Evolutionary conservation across 108 stramenopile species (phyloP).

Genomic region (Nitzschia sp.): DNA sequence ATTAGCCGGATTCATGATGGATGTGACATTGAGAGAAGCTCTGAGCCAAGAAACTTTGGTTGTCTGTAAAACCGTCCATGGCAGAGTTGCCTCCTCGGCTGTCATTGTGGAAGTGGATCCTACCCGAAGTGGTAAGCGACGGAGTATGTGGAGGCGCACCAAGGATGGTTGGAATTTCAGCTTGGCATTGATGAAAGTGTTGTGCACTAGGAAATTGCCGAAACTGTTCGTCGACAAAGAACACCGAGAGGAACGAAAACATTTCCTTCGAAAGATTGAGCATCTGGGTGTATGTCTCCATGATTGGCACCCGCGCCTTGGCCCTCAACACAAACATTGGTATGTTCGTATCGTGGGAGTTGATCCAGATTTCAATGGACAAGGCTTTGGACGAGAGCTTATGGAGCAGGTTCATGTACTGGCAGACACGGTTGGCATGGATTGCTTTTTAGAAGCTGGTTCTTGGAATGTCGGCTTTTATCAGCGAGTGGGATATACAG

Average conservation of each 20-base stretch:
- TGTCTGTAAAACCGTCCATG: background rate
- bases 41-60: background rate
- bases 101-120: constrained; percentile 1
- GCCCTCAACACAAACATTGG: constrained; percentile 14
- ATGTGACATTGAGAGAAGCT: background rate
- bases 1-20: background rate
- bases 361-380: constrained; percentile 18
- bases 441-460: constrained; percentile 15
- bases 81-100: constrained; percentile 4
- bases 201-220: background rate
- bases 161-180: background rate
- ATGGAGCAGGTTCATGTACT: constrained; percentile 6
- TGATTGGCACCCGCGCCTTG: constrained; percentile 2
- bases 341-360: constrained; percentile 8
- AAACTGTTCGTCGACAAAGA: constrained; percentile 1
- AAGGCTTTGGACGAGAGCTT: constrained; percentile 11
- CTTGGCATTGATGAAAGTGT: background rate
- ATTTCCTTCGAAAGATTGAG: background rate
- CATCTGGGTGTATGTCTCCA: background rate
- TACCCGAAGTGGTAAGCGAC: background rate
- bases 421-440: constrained; percentile 7
- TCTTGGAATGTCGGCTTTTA: constrained; percentile 5
- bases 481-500: constrained; percentile 11
- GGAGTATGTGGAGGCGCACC: background rate
- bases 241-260: background rate